Evolutionary conservation across 1,284 basidiomycete genomes (phyloP).

Genomic region (Rhodotorula sp.): DNA sequence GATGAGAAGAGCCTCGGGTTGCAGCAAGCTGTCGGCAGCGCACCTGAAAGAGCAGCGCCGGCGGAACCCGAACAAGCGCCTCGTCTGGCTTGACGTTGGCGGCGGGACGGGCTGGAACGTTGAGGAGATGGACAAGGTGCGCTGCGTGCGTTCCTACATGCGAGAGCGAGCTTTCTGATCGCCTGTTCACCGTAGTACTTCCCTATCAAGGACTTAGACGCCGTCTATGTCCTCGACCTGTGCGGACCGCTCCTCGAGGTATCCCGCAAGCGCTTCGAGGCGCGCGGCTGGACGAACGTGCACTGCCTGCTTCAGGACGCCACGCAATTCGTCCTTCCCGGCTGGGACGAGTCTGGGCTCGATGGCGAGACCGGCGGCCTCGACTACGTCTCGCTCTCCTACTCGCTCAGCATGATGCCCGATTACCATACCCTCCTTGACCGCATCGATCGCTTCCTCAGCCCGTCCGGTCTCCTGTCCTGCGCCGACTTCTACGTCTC

Average conservation of each 20-base stretch:
- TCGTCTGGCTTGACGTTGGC: slow-evolving; percentile 80
- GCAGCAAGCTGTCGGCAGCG: slow-evolving; percentile 62
- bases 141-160: no score
- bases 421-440: slow-evolving; percentile 52
- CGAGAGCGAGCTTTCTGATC: no score
- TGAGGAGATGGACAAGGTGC: slow-evolving; percentile 69
- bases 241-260: slow-evolving; percentile 59
- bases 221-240: slow-evolving; percentile 63
- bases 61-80: slow-evolving; percentile 55
- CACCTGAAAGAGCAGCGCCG: slow-evolving; percentile 62
- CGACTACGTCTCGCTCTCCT: slow-evolving; percentile 67
- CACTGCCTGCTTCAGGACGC: slow-evolving; percentile 76
- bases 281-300: slow-evolving; percentile 73
- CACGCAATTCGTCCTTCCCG: slow-evolving; percentile 66
- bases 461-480: slow-evolving; percentile 67
- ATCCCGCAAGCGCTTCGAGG: slow-evolving; percentile 67
- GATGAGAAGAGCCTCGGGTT: no score
- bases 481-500: slow-evolving; percentile 82
- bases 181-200: slow-evolving; percentile 54
- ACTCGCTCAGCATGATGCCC: slow-evolving; percentile 58
- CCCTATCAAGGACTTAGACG: slow-evolving; percentile 64
- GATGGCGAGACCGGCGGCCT: slow-evolving; percentile 61
- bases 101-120: slow-evolving; percentile 84
- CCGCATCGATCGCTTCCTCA: slow-evolving; percentile 68
- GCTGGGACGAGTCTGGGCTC: slow-evolving; percentile 57